Evolutionary conservation across 2,329 filamentous ascomycete genomes (phyloP).

Genomic region (Zymoseptoria ardabiliae): DNA sequence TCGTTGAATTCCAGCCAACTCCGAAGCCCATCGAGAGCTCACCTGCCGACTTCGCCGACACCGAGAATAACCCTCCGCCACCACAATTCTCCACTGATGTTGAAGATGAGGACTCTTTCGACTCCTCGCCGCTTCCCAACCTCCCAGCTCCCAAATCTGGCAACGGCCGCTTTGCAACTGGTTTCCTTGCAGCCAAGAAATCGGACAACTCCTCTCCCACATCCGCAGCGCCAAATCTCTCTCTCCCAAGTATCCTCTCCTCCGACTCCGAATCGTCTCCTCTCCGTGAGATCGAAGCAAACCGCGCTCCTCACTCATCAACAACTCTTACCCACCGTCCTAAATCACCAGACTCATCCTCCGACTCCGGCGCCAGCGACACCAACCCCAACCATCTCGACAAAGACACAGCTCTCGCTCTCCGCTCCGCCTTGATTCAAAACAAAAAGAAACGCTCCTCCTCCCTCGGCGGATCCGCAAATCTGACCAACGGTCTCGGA

Average conservation of each 20-base stretch:
- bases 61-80: constrained; percentile 7
- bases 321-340: constrained; percentile 6
- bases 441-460: constrained; percentile 37
- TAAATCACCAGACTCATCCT: constrained; percentile 4
- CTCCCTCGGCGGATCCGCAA: constrained; percentile 29
- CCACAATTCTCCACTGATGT: constrained; percentile 43
- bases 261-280: constrained; percentile 49
- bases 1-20: constrained; percentile 88
- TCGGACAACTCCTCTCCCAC: constrained; percentile 46
- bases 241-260: constrained; percentile 52
- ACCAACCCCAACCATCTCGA: constrained; percentile 16
- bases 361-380: constrained; percentile 12
- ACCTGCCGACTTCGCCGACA: constrained; percentile 29
- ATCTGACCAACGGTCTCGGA: constrained; percentile 20
- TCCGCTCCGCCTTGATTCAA: constrained; percentile 41
- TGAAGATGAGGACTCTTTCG: constrained; percentile 32
- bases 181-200: constrained; percentile 63
- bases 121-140: constrained; percentile 51
- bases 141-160: constrained; percentile 45
- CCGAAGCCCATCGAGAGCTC: constrained; percentile 60
- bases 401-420: constrained; percentile 20
- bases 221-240: constrained; percentile 46
- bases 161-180: constrained; percentile 69
- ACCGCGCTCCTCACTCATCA: constrained; percentile 31
- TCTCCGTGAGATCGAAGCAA: constrained; percentile 39